Base-by-base conservation (phyloP, 139 green algal species). In the Astrephomene gubernaculifera region DNA sequence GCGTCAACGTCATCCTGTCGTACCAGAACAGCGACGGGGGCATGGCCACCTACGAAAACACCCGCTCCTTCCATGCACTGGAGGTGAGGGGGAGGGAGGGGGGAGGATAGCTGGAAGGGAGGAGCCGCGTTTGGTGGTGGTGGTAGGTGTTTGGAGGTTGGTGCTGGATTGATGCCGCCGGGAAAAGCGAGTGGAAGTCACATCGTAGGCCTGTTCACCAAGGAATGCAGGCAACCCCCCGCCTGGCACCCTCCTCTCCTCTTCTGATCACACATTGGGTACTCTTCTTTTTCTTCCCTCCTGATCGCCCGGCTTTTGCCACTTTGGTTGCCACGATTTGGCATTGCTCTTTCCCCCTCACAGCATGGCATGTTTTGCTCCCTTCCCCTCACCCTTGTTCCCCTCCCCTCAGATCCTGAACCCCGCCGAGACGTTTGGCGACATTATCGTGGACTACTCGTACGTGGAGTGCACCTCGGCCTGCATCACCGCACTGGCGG, bases 381-480 rank as follows among this genome's bases (percentile, higher is more conserved):
- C 49, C 49, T 17, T 57, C 49, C 49, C 49, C 17, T 57, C 49
- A 12, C 49, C 49, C 49, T 57, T 17, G 12, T 17, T 57, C 57
- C 57, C 57, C 57, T 67, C 24, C 24, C 21, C 57, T 24, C 91
- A 99, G 96, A 71, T 96, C n/a, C 91, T 99, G 60, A 99, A 99
- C 90, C 97, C 97, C 21, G 93, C 96, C 17, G 98, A 99, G 90
- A 99, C 97, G 0, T 99, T 99, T 93, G 97, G 97, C 35, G 95
- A 99, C 94, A 99, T 99, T 86, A 95, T 99, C 17, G 97, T 99
- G 36, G 98, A 99, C 91, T 99, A 99, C 91, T 92, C 88, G 29
- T 99, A 99, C 83, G 97, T 99, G 43, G 97, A 99, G 95, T 97
- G 95, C 93, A 96, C 95, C 43, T 96, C 93, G 1, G 97, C 97